phyloP scores from a whole-genome alignment of 805 yeast species.

The Kuraishia ogatae region DNA sequence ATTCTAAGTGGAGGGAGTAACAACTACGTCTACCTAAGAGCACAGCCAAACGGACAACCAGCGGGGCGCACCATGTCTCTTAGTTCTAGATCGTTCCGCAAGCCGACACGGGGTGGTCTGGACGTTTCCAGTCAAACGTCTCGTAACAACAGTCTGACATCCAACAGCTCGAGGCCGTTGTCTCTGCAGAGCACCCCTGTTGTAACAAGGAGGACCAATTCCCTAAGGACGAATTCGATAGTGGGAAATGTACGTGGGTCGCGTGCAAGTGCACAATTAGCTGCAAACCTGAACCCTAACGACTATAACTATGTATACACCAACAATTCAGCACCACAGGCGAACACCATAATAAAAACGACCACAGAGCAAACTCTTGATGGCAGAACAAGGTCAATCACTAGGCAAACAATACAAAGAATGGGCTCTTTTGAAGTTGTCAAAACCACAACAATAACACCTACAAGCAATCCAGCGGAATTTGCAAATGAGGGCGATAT shows the following conservation, averaged over 20 bases:
- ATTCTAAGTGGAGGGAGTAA: neutral
- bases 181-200: constrained; percentile 1
- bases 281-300: neutral
- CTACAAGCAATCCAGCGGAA: constrained; percentile 8
- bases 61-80: constrained; percentile 22
- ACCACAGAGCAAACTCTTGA: constrained; percentile 39
- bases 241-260: constrained; percentile 14
- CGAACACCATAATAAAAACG: constrained; percentile 32
- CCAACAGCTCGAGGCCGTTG: constrained; percentile 3
- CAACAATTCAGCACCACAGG: constrained; percentile 4
- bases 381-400: constrained; percentile 48
- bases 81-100: constrained; percentile 19
- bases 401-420: constrained; percentile 41
- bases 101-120: constrained; percentile 7
- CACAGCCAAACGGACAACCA: neutral
- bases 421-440: constrained; percentile 40
- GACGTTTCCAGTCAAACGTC: neutral
- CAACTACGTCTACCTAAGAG: neutral
- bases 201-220: constrained; percentile 4
- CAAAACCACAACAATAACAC: constrained; percentile 35
- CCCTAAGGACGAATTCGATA: constrained; percentile 16
- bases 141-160: constrained; percentile 2
- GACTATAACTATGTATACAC: neutral
- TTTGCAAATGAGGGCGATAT: constrained; percentile 11
- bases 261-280: constrained; percentile 9